Evolutionary conservation across 306 rosid species (phyloP).

Genomic region (Geum urbanum): DNA sequence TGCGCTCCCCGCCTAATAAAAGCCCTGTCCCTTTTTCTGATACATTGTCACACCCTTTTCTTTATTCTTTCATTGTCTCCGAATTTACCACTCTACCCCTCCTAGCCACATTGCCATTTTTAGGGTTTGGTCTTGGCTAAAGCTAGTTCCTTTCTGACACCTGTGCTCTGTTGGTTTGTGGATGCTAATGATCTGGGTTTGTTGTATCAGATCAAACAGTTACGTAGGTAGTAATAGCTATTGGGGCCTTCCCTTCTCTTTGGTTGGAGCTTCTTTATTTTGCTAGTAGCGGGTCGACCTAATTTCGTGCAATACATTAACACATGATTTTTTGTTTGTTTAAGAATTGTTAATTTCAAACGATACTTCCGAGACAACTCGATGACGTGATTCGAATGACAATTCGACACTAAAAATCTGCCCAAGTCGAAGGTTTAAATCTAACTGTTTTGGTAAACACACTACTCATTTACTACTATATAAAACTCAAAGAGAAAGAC

Average conservation of each 20-base stretch:
- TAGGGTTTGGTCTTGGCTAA: conserved; percentile 9
- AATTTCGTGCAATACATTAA: background rate
- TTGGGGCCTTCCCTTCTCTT: too few relatives aligned
- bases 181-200: background rate
- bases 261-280: too few relatives aligned
- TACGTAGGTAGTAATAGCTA: background rate
- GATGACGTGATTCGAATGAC: too few relatives aligned
- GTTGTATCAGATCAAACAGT: conserved; percentile 11
- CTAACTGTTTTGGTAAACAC: too few relatives aligned
- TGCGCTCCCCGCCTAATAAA: conserved; percentile 12
- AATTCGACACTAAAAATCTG: too few relatives aligned
- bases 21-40: conserved; percentile 34
- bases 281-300: too few relatives aligned
- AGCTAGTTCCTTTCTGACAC: background rate
- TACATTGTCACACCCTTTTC: conserved; percentile 18
- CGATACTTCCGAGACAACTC: too few relatives aligned
- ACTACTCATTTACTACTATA: too few relatives aligned
- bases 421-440: too few relatives aligned
- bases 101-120: conserved; percentile 1
- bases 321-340: too few relatives aligned
- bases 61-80: conserved; percentile 7
- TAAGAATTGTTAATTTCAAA: too few relatives aligned
- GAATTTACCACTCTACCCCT: conserved; percentile 18
- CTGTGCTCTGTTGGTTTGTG: background rate
- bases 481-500: background rate